A percentile compares a stretch with the other conserved stretches of the same genome.
Conservation (phyloP, 305 asterid genomes). For the Plantago rigida region DNA sequence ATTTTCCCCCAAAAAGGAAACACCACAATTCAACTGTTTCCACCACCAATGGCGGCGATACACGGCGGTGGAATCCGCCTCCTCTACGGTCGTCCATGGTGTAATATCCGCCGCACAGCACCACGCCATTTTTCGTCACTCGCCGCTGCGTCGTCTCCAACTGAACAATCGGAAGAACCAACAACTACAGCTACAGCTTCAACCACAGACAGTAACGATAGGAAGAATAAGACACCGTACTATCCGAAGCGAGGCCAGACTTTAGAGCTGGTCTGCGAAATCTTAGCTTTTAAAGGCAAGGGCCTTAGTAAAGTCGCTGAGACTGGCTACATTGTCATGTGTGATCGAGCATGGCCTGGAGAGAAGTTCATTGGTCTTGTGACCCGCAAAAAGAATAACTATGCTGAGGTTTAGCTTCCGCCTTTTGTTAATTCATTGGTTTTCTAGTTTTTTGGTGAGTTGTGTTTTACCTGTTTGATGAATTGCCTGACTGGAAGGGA, state of each 20-base stretch:
- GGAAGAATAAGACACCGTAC: slow-evolving; percentile 26
- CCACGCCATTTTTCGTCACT: slow-evolving; percentile 29
- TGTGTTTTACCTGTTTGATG: slow-evolving; percentile 9
- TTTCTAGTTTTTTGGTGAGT: too few species aligned
- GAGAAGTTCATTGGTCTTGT: slow-evolving; percentile 81
- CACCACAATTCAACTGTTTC: slow-evolving; percentile 18
- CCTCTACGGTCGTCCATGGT: slow-evolving; percentile 38
- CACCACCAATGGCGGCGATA: slow-evolving; percentile 37
- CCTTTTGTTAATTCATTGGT: neutral
- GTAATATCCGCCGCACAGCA: slow-evolving; percentile 28
- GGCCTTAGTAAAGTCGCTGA: slow-evolving; percentile 80
- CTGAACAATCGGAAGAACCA: slow-evolving; percentile 36
- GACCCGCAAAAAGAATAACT: slow-evolving; percentile 61
- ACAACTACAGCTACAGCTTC: slow-evolving; percentile 26
- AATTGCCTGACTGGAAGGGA: neutral
- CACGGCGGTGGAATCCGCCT: slow-evolving; percentile 48
- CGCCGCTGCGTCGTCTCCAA: slow-evolving; percentile 37
- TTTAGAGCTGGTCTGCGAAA: slow-evolving; percentile 75
- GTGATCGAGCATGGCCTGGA: slow-evolving; percentile 90
- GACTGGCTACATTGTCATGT: slow-evolving; percentile 72
- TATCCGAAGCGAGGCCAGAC: slow-evolving; percentile 88
- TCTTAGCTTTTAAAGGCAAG: slow-evolving; percentile 80
- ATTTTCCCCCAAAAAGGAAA: slow-evolving; percentile 1
- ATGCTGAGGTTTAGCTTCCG: slow-evolving; percentile 58
- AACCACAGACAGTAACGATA: slow-evolving; percentile 12